Evolutionary conservation across 2,329 filamentous ascomycete genomes (phyloP), one percentile per base, ranked within the genome.

Genomic region (Rhexocercosporidium sp.): DNA sequence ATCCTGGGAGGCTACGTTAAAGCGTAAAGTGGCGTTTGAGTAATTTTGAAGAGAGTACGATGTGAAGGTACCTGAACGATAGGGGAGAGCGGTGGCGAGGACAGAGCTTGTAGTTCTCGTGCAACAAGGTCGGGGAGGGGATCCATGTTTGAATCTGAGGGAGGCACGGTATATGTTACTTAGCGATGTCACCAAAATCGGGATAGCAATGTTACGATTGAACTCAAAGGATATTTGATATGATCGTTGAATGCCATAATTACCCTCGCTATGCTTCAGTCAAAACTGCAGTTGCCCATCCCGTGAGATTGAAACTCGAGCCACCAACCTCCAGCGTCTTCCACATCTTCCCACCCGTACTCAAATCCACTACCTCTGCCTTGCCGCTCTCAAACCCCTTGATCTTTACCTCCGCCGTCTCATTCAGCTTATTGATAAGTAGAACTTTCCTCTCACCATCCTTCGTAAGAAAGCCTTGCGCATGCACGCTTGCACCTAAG

Each of bases 201-300:
- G 34, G 9, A 11, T 11, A 9, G 34, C n/a, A 11, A 37, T 37
- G 8, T 37, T 9, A 7, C 18, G 20, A 47, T 11, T 22, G 9
- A 47, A 22, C 20, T 25, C 1, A 12, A 3, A 3, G 25, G 18
- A 25, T 11, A 25, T 6, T 20, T 7, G 1, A 11, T 25, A n/a
- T 22, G 20, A 22, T 6, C 9, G n/a, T 47, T 9, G n/a, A 12
- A 22, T 47, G n/a, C 53, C 37, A 34, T 34, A 20, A 37, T 5
- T 34, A 22, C 41, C 12, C 54, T 57, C 31, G 53, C 53, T 22
- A 39, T 37, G n/a, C 31, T 37, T 57, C 54, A 41, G 61, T 64
- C 49, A 64, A 56, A 41, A 64, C 49, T n/a, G 25, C 61, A 9
- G 61, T 56, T 0, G 61, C 61, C 61, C 61, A 64, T n/a, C 31